Conservation (phyloP, 2,329 filamentous ascomycete genomes). For the Sporothrix variecibatus region DNA sequence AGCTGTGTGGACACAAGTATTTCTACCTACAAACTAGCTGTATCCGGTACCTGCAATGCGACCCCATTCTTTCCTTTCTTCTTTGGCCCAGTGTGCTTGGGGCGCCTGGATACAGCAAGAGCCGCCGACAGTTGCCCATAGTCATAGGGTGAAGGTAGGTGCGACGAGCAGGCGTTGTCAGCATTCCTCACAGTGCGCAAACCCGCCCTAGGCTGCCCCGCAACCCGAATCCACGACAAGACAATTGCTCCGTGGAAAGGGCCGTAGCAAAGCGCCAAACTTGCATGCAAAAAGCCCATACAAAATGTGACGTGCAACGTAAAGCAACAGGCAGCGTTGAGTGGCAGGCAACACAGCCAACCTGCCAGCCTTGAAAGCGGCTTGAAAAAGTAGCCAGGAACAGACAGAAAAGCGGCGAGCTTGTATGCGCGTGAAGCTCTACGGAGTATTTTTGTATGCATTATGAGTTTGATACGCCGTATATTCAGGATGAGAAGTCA, state of each 20-base stretch:
- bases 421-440: neutral
- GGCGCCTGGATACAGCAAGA: neutral
- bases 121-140: neutral
- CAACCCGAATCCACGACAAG: slow-evolving; percentile 15
- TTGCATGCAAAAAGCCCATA: neutral
- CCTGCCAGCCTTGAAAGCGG: neutral
- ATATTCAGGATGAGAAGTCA: neutral
- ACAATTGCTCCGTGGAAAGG: neutral
- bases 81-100: neutral
- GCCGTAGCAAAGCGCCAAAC: neutral
- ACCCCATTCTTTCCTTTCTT: neutral
- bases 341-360: neutral
- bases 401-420: neutral
- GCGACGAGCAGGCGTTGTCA: neutral
- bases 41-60: neutral
- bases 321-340: neutral
- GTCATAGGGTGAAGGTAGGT: neutral
- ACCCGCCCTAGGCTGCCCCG: neutral
- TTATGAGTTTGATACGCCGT: neutral
- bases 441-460: neutral
- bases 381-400: slow-evolving; percentile 4
- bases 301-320: neutral
- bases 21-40: neutral
- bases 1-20: neutral
- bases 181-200: slow-evolving; percentile 24